Evolutionary conservation across 2,329 filamentous ascomycete species (phyloP).

Genomic region (Fusarium graminum): DNA sequence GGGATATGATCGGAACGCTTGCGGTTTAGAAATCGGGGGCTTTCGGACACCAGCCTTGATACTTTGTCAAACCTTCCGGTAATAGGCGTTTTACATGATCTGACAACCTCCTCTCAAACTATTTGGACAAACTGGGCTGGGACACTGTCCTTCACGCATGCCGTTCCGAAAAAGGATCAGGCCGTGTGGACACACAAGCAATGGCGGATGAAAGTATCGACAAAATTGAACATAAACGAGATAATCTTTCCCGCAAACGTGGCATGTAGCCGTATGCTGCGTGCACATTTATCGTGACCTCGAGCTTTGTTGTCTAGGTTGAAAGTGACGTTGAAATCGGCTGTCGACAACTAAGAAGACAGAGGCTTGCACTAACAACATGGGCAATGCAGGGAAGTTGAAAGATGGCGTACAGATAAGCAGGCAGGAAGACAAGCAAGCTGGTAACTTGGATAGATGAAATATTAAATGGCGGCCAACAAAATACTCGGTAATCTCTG

Average conservation of each 20-base stretch:
- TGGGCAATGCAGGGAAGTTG: slow-evolving; percentile 34
- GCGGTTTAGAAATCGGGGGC: slow-evolving; percentile 17
- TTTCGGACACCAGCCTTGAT: slow-evolving; percentile 4
- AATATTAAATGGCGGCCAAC: slow-evolving; percentile 8
- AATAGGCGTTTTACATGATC: slow-evolving; percentile 61
- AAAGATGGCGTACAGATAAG: slow-evolving; percentile 14
- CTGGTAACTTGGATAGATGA: slow-evolving; percentile 16
- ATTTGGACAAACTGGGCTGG: slow-evolving; percentile 71
- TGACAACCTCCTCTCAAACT: slow-evolving; percentile 67
- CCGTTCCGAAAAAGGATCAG: slow-evolving; percentile 55
- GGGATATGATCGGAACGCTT: slow-evolving; percentile 4
- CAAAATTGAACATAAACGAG: slow-evolving; percentile 71
- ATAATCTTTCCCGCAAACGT: slow-evolving; percentile 71
- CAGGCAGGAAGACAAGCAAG: slow-evolving; percentile 12
- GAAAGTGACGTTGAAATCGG: slow-evolving; percentile 20
- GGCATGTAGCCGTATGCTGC: slow-evolving; percentile 68
- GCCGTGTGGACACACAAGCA: slow-evolving; percentile 62
- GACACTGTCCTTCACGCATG: slow-evolving; percentile 68
- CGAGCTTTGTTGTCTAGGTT: slow-evolving; percentile 38
- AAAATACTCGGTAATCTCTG: slow-evolving; percentile 7
- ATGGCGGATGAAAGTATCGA: slow-evolving; percentile 62
- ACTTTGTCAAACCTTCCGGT: slow-evolving; percentile 22
- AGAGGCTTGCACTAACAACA: slow-evolving; percentile 42
- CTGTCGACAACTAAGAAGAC: slow-evolving; percentile 31
- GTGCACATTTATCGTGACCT: slow-evolving; percentile 68